These are phyloP conservation scores for Byssoonygena ceratinophila DNA, from an alignment of 2,329 filamentous ascomycete genomes.

Conservation along the genomic window DNA sequence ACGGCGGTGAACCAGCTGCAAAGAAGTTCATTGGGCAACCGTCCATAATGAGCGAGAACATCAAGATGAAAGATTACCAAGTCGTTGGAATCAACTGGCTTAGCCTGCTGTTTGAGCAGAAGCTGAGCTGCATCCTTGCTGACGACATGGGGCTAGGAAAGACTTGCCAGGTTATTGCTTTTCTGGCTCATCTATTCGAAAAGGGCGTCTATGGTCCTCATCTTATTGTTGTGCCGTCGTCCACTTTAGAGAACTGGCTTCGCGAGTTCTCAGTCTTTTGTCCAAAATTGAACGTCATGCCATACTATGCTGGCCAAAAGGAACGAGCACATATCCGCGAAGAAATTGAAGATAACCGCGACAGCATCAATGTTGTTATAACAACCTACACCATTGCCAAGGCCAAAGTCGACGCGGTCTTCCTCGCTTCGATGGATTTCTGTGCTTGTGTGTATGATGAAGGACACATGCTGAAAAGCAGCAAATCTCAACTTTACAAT, in stretches of 20 bases:
- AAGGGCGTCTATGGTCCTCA: slow-evolving; percentile 59
- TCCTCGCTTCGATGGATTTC: slow-evolving; percentile 52
- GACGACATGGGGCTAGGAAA: slow-evolving; percentile 96
- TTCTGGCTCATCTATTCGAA: slow-evolving; percentile 73
- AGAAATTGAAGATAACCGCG: slow-evolving; percentile 52
- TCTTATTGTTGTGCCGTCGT: slow-evolving; percentile 81
- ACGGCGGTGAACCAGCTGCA: slow-evolving; percentile 31
- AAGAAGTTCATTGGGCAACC: slow-evolving; percentile 56
- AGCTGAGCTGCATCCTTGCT: slow-evolving; percentile 79
- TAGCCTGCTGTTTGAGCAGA: slow-evolving; percentile 65
- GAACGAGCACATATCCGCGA: slow-evolving; percentile 59
- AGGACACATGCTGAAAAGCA: slow-evolving; percentile 86
- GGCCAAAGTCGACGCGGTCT: slow-evolving; percentile 50
- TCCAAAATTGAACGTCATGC: slow-evolving; percentile 58
- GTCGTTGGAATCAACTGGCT: slow-evolving; percentile 94
- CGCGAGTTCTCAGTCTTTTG: slow-evolving; percentile 83
- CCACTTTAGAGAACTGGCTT: slow-evolving; percentile 92
- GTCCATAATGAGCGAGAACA: slow-evolving; percentile 60
- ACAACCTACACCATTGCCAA: slow-evolving; percentile 62
- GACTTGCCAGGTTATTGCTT: slow-evolving; percentile 90
- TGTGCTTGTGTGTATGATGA: slow-evolving; percentile 71
- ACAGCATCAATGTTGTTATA: slow-evolving; percentile 58
- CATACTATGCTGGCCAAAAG: slow-evolving; percentile 60
- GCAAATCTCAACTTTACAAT: slow-evolving; percentile 68
- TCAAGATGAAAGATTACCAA: slow-evolving; percentile 84